These are phyloP conservation scores for Salix exigua DNA, from an alignment of 345 rosid species.

Conservation along the genomic window DNA sequence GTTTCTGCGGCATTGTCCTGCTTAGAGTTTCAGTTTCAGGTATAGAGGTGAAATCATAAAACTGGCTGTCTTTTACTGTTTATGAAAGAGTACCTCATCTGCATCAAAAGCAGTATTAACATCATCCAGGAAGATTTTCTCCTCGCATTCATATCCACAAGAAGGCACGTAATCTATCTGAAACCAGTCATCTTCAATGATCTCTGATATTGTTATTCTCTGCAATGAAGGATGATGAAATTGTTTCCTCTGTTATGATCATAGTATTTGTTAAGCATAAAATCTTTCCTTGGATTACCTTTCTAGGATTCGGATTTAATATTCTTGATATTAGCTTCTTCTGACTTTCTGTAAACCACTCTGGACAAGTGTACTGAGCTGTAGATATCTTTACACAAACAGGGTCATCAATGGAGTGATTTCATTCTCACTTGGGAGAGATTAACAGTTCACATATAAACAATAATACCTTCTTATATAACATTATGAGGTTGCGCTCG, in stretches of 20 bases:
- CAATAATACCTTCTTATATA: constrained; percentile 61
- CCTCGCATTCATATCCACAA: constrained; percentile 30
- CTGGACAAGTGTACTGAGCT: constrained; percentile 66
- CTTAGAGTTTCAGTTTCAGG: constrained; percentile 13
- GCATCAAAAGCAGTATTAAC: constrained; percentile 53
- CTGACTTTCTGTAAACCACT: constrained; percentile 52
- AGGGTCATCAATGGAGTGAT: constrained; percentile 2
- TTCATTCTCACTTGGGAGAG: not conserved
- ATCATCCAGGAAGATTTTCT: constrained; percentile 45
- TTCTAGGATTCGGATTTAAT: constrained; percentile 61
- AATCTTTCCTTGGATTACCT: constrained; percentile 27
- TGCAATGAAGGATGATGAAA: constrained; percentile 23
- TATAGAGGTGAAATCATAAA: constrained; percentile 4
- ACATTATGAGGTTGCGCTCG: constrained; percentile 59
- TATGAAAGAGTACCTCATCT: constrained; percentile 44
- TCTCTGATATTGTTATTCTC: constrained; percentile 69
- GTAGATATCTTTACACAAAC: constrained; percentile 41
- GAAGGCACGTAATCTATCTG: constrained; percentile 58
- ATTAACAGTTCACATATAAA: not conserved
- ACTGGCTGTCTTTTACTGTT: not conserved
- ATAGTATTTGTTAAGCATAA: not conserved
- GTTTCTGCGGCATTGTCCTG: constrained; percentile 53
- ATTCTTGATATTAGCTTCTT: constrained; percentile 63
- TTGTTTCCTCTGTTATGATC: not conserved
- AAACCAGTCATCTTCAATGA: constrained; percentile 72